Conservation (phyloP, 1,139 yeast species). For the Schwanniomyces etchellsii region DNA sequence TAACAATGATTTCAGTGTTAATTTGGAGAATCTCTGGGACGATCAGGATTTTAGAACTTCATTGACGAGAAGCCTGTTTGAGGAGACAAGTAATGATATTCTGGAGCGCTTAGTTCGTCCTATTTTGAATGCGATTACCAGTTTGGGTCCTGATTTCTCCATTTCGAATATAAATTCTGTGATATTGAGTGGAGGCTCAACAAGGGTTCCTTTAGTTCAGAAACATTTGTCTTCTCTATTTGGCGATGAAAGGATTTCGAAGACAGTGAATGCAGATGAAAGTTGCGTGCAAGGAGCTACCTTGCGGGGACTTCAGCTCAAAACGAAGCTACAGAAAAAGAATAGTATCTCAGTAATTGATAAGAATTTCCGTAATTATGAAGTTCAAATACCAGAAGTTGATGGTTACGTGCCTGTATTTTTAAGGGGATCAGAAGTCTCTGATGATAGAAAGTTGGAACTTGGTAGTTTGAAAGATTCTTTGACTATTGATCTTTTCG, state of each 20-base stretch:
- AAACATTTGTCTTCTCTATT: slow-evolving; percentile 47
- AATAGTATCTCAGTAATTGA: slow-evolving; percentile 61
- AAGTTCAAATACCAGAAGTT: slow-evolving; percentile 27
- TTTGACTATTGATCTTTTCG: slow-evolving; percentile 43
- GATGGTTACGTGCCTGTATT: slow-evolving; percentile 31
- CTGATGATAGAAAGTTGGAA: slow-evolving; percentile 20
- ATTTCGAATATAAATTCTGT: slow-evolving; percentile 54
- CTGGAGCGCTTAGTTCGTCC: slow-evolving; percentile 48
- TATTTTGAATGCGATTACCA: slow-evolving; percentile 44
- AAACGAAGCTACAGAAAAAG: slow-evolving; percentile 47
- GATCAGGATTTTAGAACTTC: slow-evolving; percentile 68
- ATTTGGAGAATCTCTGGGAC: slow-evolving; percentile 63
- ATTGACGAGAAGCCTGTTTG: slow-evolving; percentile 76
- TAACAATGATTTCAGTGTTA: slow-evolving; percentile 67
- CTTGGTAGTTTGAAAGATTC: slow-evolving; percentile 28
- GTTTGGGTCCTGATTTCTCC: slow-evolving; percentile 18
- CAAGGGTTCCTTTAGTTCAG: slow-evolving; percentile 87
- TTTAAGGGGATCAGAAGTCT: slow-evolving; percentile 33
- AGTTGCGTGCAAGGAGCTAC: slow-evolving; percentile 90
- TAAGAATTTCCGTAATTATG: slow-evolving; percentile 41
- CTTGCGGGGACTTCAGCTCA: slow-evolving; percentile 61
- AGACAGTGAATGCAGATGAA: slow-evolving; percentile 93
- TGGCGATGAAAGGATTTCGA: slow-evolving; percentile 64
- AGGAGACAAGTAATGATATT: slow-evolving; percentile 44
- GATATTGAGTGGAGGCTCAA: slow-evolving; percentile 84